These are phyloP conservation scores for Xylariaceae sp. DNA, from an alignment of 2,329 filamentous ascomycete genomes.

Conservation along the genomic window DNA sequence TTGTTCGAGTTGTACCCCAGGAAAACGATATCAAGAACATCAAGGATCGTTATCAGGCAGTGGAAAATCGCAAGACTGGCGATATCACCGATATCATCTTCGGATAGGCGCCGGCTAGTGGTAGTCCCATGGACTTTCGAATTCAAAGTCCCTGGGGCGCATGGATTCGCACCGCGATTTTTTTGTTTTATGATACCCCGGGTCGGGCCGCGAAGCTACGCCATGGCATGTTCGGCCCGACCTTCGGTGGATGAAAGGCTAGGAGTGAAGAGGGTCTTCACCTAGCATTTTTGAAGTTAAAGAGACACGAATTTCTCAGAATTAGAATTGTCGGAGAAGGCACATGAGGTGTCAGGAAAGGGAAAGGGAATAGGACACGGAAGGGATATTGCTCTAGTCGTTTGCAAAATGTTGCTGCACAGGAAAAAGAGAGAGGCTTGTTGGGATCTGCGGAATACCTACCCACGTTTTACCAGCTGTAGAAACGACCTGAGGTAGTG, in stretches of 20 bases:
- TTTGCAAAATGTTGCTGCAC: too few relatives aligned
- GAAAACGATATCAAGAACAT: conserved; percentile 14
- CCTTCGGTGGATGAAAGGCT: neutral
- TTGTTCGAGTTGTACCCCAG: conserved; percentile 25
- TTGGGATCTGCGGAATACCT: too few relatives aligned
- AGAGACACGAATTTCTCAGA: neutral
- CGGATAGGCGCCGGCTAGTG: conserved; percentile 16
- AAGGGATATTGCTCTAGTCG: too few relatives aligned
- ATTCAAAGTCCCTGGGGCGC: neutral
- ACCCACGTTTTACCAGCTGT: too few relatives aligned
- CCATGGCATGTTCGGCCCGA: neutral
- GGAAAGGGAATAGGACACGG: too few relatives aligned
- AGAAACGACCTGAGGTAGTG: too few relatives aligned
- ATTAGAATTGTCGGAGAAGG: neutral
- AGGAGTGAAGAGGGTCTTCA: neutral
- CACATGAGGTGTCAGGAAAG: neutral
- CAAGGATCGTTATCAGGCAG: conserved; percentile 22
- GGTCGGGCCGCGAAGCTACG: neutral
- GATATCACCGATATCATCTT: conserved; percentile 28
- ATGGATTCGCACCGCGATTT: neutral
- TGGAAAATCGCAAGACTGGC: conserved; percentile 26
- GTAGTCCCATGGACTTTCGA: neutral
- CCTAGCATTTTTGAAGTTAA: neutral
- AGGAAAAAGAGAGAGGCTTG: too few relatives aligned
- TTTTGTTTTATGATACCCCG: conserved; percentile 18